Evolutionary conservation across 805 yeast species (phyloP).

Genomic region (Zygosaccharomyces lentus): DNA sequence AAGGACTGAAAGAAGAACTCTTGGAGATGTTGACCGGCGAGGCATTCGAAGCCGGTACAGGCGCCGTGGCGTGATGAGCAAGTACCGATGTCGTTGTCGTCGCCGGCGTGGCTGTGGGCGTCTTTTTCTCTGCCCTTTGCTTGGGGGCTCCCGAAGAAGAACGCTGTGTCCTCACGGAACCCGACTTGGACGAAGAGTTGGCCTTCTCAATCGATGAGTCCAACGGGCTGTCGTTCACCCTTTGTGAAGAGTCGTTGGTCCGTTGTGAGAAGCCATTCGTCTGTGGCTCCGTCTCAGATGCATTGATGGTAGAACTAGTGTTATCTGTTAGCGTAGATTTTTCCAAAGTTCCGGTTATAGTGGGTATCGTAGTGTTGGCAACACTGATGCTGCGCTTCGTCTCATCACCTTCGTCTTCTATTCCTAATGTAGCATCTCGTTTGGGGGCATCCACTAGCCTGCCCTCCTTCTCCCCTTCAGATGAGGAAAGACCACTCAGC

Average conservation of each 20-base stretch:
- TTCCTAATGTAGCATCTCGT: neutral
- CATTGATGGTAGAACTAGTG: constrained; percentile 27
- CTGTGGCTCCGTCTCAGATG: constrained; percentile 15
- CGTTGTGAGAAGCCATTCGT: constrained; percentile 6
- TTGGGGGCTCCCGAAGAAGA: constrained; percentile 7
- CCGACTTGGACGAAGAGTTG: constrained; percentile 7
- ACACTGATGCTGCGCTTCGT: constrained; percentile 16
- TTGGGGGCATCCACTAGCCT: neutral
- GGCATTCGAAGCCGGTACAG: constrained; percentile 8
- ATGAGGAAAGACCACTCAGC: constrained; percentile 23
- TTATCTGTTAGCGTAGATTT: constrained; percentile 22
- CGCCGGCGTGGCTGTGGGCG: constrained; percentile 6
- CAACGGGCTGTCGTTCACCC: constrained; percentile 8
- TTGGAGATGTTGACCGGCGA: constrained; percentile 6
- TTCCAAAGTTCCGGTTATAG: constrained; percentile 10
- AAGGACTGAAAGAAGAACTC: constrained; percentile 12
- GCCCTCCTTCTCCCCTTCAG: constrained; percentile 5
- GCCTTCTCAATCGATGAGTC: constrained; percentile 12
- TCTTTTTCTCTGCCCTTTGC: neutral
- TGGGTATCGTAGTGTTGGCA: constrained; percentile 9
- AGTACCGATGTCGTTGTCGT: constrained; percentile 12
- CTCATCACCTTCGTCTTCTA: constrained; percentile 1
- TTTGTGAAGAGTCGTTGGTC: constrained; percentile 9
- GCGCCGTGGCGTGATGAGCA: constrained; percentile 9
- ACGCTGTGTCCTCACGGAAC: constrained; percentile 3